A percentile compares a stretch with the other conserved stretches of the same genome.
Evolutionary conservation across 2,329 filamentous ascomycete species (phyloP).

Genomic region (Aspergillus vadensis): DNA sequence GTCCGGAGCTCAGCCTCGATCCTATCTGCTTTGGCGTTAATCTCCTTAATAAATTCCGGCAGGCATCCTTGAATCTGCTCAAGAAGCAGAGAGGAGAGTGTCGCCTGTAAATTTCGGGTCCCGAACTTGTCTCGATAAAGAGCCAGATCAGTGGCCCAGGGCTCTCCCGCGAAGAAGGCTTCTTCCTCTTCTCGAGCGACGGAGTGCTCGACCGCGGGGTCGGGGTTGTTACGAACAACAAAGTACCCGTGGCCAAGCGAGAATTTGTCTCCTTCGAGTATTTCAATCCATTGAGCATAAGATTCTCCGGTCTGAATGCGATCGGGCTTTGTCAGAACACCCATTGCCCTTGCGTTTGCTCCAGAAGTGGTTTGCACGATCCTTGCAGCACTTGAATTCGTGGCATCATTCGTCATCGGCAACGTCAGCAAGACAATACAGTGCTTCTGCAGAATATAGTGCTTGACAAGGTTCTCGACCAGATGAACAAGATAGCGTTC

Average conservation of each 20-base stretch:
- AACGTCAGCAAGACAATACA: slow-evolving; percentile 77
- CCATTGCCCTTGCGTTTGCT: slow-evolving; percentile 64
- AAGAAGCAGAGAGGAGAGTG: slow-evolving; percentile 53
- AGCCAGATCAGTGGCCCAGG: slow-evolving; percentile 51
- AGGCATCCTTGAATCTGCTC: slow-evolving; percentile 47
- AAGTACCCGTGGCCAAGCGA: slow-evolving; percentile 74
- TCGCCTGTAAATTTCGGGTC: slow-evolving; percentile 52
- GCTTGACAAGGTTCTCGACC: slow-evolving; percentile 68
- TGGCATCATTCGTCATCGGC: slow-evolving; percentile 75
- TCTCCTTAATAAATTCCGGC: slow-evolving; percentile 41
- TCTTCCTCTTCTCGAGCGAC: slow-evolving; percentile 54
- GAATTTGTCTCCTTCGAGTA: slow-evolving; percentile 65
- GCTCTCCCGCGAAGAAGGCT: slow-evolving; percentile 51
- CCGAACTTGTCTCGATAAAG: slow-evolving; percentile 53
- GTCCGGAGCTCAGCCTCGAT: slow-evolving; percentile 59
- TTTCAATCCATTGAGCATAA: slow-evolving; percentile 62
- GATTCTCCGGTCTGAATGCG: slow-evolving; percentile 58
- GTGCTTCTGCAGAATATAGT: slow-evolving; percentile 69
- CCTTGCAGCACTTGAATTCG: slow-evolving; percentile 70
- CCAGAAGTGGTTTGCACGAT: slow-evolving; percentile 59
- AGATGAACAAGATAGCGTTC: slow-evolving; percentile 71
- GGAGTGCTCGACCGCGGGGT: slow-evolving; percentile 46
- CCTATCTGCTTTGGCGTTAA: slow-evolving; percentile 49
- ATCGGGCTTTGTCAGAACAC: slow-evolving; percentile 85
- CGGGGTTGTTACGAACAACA: slow-evolving; percentile 64